Evolutionary conservation across 2,329 filamentous ascomycete genomes (phyloP).

Genomic region (Cordyceps fumosorosea): DNA sequence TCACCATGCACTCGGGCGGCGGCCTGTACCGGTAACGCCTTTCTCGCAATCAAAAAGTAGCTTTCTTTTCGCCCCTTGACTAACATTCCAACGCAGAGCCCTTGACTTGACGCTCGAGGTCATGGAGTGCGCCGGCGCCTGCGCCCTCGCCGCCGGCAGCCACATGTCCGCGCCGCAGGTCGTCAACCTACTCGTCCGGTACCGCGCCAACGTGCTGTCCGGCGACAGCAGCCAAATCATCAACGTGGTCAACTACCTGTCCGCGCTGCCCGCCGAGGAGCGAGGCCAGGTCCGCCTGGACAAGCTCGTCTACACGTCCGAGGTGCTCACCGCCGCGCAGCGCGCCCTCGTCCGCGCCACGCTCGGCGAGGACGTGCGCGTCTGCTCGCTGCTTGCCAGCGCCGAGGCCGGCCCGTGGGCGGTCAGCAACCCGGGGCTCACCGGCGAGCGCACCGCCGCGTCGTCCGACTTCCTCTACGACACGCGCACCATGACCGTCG

Average conservation of each 20-base stretch:
- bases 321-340: conserved; percentile 29
- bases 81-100: conserved; percentile 18
- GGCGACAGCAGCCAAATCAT: conserved; percentile 34
- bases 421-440: conserved; percentile 24
- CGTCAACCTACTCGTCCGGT: conserved; percentile 22
- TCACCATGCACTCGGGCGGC: conserved; percentile 31
- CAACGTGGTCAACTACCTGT: conserved; percentile 29
- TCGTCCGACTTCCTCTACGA: conserved; percentile 33
- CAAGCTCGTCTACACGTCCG: conserved; percentile 40
- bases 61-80: too few relatives aligned
- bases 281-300: conserved; percentile 24
- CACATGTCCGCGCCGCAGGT: conserved; percentile 22
- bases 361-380: conserved; percentile 24
- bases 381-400: conserved; percentile 35
- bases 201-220: conserved; percentile 30
- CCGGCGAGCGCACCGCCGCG: conserved; percentile 15
- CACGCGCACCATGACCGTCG: conserved; percentile 28
- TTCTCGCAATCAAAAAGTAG: too few relatives aligned
- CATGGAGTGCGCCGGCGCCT: conserved; percentile 35
- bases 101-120: conserved; percentile 34
- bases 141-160: conserved; percentile 31
- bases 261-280: conserved; percentile 19
- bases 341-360: conserved; percentile 23
- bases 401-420: conserved; percentile 37
- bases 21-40: conserved; percentile 25